A percentile compares a stretch with the other conserved stretches of the same genome.
phyloP scores from a whole-genome alignment of 1,139 yeast species.

The Wickerhamomyces sp. region DNA sequence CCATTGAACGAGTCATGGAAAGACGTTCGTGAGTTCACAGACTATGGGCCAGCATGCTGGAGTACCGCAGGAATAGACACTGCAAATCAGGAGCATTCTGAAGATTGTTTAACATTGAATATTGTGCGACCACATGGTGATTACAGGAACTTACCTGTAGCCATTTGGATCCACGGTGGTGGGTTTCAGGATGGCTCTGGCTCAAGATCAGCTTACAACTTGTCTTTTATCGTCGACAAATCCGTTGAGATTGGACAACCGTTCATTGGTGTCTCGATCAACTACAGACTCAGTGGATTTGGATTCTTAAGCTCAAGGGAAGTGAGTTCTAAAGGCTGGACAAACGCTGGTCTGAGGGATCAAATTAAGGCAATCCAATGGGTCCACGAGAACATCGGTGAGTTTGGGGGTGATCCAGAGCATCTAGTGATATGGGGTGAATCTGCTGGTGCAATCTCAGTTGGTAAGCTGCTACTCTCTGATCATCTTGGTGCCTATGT shows the following conservation, averaged over 20 bases:
- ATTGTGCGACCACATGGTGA: slow-evolving; percentile 63
- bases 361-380: slow-evolving; percentile 33
- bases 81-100: slow-evolving; percentile 7
- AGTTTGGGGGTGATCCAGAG: slow-evolving; percentile 36
- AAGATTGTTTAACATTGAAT: slow-evolving; percentile 46
- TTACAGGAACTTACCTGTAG: slow-evolving; percentile 31
- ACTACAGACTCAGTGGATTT: slow-evolving; percentile 31
- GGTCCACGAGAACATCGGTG: slow-evolving; percentile 30
- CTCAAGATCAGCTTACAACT: slow-evolving; percentile 27
- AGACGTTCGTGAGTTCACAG: slow-evolving; percentile 8
- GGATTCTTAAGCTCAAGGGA: slow-evolving; percentile 30
- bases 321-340: slow-evolving; percentile 15
- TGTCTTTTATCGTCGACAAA: slow-evolving; percentile 23
- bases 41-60: slow-evolving; percentile 16
- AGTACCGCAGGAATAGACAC: slow-evolving; percentile 8
- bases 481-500: slow-evolving; percentile 24
- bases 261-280: slow-evolving; percentile 32
- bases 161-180: slow-evolving; percentile 35
- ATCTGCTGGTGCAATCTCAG: slow-evolving; percentile 34
- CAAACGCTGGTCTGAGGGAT: slow-evolving; percentile 31
- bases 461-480: slow-evolving; percentile 25
- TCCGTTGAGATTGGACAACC: slow-evolving; percentile 23
- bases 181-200: slow-evolving; percentile 28
- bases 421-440: slow-evolving; percentile 34
- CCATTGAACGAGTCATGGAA: slow-evolving; percentile 12